A percentile compares a stretch with the other conserved stretches of the same genome.
These are phyloP conservation scores for Penicillium psychrosexuale DNA, from an alignment of 2,329 filamentous ascomycete species.

Conservation along the genomic window DNA sequence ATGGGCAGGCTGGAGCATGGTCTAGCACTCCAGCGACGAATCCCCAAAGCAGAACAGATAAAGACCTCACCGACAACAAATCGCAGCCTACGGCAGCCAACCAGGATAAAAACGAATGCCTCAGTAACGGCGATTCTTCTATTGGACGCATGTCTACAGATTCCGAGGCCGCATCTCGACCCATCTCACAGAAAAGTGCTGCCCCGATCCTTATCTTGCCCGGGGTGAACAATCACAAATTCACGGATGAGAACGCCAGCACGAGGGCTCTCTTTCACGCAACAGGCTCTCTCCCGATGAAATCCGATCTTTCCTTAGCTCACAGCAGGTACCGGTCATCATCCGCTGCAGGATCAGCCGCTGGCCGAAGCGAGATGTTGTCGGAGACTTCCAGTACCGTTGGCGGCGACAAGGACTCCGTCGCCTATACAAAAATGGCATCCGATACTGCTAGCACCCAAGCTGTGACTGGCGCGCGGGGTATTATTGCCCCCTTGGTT, in stretches of 20 bases:
- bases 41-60: background rate
- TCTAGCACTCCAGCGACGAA: constrained; percentile 18
- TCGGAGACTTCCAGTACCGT: constrained; percentile 29
- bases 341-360: constrained; percentile 25
- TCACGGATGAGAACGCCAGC: constrained; percentile 33
- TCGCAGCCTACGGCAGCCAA: background rate
- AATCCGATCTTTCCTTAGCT: constrained; percentile 21
- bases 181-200: constrained; percentile 15
- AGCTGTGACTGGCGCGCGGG: constrained; percentile 28
- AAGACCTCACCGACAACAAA: background rate
- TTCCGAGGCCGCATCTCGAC: constrained; percentile 13
- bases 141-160: constrained; percentile 1
- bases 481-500: constrained; percentile 23
- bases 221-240: constrained; percentile 26
- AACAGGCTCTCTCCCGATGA: constrained; percentile 24
- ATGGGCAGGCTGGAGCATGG: constrained; percentile 26
- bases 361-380: constrained; percentile 30
- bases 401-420: constrained; percentile 26
- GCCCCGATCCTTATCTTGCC: constrained; percentile 31
- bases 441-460: constrained; percentile 31
- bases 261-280: constrained; percentile 34
- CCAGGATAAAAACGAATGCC: constrained; percentile 12
- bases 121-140: background rate
- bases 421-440: constrained; percentile 16
- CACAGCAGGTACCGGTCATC: constrained; percentile 19